A percentile compares a stretch with the other conserved stretches of the same genome.
These are phyloP conservation scores for Epichloe typhina DNA, from an alignment of 2,329 filamentous ascomycete genomes.

Conservation along the genomic window DNA sequence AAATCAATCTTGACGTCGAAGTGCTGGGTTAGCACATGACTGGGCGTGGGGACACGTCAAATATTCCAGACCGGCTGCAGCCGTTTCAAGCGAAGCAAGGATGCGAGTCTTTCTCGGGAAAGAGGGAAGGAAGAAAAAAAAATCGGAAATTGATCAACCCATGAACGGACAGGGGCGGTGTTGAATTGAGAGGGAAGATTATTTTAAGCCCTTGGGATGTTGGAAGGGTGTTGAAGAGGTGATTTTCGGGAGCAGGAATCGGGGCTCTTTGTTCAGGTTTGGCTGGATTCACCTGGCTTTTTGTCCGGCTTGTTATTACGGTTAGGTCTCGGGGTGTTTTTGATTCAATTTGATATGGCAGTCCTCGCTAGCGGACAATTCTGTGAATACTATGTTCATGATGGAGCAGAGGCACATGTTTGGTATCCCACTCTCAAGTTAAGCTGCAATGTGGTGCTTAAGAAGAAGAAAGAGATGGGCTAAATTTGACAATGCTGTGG, in stretches of 20 bases:
- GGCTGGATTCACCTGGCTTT: neutral
- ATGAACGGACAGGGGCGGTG: neutral
- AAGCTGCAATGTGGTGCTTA: too few relatives aligned
- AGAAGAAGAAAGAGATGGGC: too few relatives aligned
- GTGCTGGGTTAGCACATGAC: neutral
- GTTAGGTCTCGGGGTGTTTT: conserved; percentile 4
- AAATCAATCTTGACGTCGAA: neutral
- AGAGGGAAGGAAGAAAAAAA: neutral
- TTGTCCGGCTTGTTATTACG: neutral
- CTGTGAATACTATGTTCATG: conserved; percentile 6
- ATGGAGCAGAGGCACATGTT: neutral
- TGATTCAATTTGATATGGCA: neutral
- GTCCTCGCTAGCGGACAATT: neutral
- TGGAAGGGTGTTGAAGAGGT: neutral
- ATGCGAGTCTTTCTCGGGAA: neutral
- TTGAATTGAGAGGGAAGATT: neutral
- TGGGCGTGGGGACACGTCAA: neutral
- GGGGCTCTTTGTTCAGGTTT: neutral
- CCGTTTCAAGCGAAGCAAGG: neutral
- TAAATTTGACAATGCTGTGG: too few relatives aligned
- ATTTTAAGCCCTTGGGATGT: neutral
- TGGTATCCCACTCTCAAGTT: too few relatives aligned
- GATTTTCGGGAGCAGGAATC: neutral
- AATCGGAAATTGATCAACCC: neutral
- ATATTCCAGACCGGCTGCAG: neutral